Evolutionary conservation across 179 eudicot species (phyloP).

Genomic region (Silene coronaria): DNA sequence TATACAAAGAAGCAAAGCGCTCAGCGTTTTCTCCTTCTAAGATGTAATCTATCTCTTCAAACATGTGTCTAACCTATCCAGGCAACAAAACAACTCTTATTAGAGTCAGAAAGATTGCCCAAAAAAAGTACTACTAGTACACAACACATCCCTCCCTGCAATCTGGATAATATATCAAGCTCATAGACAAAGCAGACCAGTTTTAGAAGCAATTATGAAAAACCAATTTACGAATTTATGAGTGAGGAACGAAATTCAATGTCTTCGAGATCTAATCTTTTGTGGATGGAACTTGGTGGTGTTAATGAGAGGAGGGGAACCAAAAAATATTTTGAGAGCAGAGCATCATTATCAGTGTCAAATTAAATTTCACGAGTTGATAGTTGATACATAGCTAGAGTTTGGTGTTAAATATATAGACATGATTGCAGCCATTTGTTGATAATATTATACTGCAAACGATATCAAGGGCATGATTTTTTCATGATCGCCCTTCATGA

Average conservation of each 20-base stretch:
- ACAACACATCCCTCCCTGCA: neutral
- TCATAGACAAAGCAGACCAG: neutral
- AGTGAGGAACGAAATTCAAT: neutral
- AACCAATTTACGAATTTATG: neutral
- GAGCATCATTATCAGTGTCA: neutral
- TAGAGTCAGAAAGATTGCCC: conserved; percentile 4
- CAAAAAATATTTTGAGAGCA: neutral
- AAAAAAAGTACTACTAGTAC: neutral
- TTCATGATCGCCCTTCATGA: neutral
- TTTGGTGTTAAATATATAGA: neutral
- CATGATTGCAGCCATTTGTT: neutral
- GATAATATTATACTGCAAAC: neutral
- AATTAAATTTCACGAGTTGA: neutral
- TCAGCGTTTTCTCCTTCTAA: conserved; percentile 94
- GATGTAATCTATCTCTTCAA: conserved; percentile 95
- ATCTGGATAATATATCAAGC: neutral
- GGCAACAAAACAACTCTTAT: conserved; percentile 15
- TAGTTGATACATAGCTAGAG: neutral
- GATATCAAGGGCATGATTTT: neutral
- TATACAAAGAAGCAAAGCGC: conserved; percentile 80
- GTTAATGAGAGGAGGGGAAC: neutral
- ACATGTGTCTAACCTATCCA: conserved; percentile 97
- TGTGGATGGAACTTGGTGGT: neutral
- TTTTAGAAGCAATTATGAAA: neutral
- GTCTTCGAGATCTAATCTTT: neutral